These are phyloP conservation scores for Plasmodium gallinaceum DNA, from an alignment of 169 alveolate genomes.

Conservation along the genomic window DNA sequence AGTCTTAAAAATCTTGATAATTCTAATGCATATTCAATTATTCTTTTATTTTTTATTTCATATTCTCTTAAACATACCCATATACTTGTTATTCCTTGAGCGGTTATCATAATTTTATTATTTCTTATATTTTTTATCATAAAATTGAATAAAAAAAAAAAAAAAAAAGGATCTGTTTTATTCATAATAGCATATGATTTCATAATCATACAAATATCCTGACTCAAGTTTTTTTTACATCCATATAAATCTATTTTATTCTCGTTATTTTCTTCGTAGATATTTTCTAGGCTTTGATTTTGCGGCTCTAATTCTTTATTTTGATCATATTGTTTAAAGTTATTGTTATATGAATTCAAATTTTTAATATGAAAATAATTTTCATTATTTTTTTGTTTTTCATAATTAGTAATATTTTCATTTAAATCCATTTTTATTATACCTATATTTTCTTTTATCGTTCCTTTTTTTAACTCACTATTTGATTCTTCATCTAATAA, in stretches of 20 bases:
- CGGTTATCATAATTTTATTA: conserved; percentile 71
- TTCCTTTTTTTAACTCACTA: conserved; percentile 9
- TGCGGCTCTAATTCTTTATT: conserved; percentile 29
- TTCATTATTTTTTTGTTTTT: conserved; percentile 8
- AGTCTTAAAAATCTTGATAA: conserved; percentile 85
- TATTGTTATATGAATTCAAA: conserved; percentile 9
- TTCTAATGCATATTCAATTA: conserved; percentile 82
- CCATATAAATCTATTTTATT: conserved; percentile 73
- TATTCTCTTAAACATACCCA: conserved; percentile 83
- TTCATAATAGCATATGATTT: conserved; percentile 73
- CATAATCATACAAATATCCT: conserved; percentile 75
- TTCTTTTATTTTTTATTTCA: conserved; percentile 76
- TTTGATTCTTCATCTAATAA: conserved; percentile 66
- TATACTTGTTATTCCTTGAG: conserved; percentile 86
- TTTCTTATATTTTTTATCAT: conserved; percentile 66
- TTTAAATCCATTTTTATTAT: conserved; percentile 20
- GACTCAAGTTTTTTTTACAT: conserved; percentile 54
- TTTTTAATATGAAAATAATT: conserved; percentile 38
- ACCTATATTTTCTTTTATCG: conserved; percentile 17
- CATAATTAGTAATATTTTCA: conserved; percentile 42
- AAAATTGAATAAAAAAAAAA: conserved; percentile 70
- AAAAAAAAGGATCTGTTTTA: conserved; percentile 72
- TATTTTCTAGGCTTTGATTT: conserved; percentile 37
- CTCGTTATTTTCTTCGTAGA: conserved; percentile 28
- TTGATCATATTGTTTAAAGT: conserved; percentile 12